Conservation (phyloP, 768 basidiomycete genomes). For the Phaeotremella skinneri region DNA sequence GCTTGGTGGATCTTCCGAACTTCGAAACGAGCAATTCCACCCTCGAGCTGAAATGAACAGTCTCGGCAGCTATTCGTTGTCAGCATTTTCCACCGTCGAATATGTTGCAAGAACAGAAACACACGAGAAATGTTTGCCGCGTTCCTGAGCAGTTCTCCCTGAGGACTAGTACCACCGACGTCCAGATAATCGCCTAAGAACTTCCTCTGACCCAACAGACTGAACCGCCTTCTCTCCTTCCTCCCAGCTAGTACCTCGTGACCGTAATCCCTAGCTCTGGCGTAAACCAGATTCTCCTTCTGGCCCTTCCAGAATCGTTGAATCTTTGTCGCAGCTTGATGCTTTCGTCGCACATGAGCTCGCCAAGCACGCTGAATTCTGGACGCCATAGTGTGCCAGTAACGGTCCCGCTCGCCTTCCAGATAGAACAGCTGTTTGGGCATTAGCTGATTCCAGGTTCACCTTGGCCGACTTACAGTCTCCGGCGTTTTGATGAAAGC, state of each 20-base stretch:
- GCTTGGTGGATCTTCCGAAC: slow-evolving; percentile 80
- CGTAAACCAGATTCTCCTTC: slow-evolving; percentile 86
- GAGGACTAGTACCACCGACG: slow-evolving; percentile 68
- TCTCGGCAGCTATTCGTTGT: slow-evolving; percentile 60
- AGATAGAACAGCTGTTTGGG: slow-evolving; percentile 79
- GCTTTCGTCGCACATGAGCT: slow-evolving; percentile 91
- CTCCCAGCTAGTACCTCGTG: slow-evolving; percentile 85
- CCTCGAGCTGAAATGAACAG: slow-evolving; percentile 77
- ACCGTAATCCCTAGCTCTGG: slow-evolving; percentile 87
- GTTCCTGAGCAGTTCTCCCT: slow-evolving; percentile 71
- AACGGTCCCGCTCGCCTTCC: slow-evolving; percentile 97
- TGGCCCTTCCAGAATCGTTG: slow-evolving; percentile 99
- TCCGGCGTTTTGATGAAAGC: slow-evolving; percentile 99
- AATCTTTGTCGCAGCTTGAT: slow-evolving; percentile 90
- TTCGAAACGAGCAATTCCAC: slow-evolving; percentile 82
- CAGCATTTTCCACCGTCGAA: slow-evolving; percentile 4
- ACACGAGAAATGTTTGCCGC: slow-evolving; percentile 73
- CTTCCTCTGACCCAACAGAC: slow-evolving; percentile 86
- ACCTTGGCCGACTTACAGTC: slow-evolving; percentile 61
- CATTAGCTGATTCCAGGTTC: neutral
- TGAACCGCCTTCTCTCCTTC: slow-evolving; percentile 91
- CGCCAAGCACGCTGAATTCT: slow-evolving; percentile 96
- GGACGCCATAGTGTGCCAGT: slow-evolving; percentile 99
- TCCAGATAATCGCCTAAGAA: slow-evolving; percentile 97
- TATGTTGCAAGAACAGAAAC: slow-evolving; percentile 37